Conservation (phyloP, 2,329 filamentous ascomycete species). For the Diaporthe longicolla region DNA sequence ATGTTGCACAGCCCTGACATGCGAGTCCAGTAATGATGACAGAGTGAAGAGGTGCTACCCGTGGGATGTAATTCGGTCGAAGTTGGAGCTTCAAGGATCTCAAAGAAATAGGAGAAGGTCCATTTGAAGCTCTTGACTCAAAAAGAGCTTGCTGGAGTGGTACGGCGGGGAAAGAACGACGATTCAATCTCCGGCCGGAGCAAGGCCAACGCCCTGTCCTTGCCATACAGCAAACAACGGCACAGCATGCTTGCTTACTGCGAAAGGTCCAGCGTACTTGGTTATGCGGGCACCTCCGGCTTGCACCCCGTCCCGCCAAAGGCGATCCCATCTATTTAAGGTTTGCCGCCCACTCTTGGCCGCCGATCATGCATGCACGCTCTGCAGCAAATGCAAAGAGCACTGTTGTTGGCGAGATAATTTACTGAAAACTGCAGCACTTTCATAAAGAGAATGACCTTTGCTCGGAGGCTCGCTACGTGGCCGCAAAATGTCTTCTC, state of each 20-base stretch:
- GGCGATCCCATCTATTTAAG: constrained; percentile 11
- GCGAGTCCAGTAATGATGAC: background rate
- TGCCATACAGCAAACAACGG: background rate
- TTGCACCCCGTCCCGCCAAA: constrained; percentile 1
- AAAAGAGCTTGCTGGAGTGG: background rate
- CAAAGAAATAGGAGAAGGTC: background rate
- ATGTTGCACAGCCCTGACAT: background rate
- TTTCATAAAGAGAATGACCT: no score
- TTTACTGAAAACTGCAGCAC: no score
- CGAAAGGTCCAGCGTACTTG: background rate
- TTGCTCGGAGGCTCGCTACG: no score
- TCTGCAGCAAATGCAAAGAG: background rate
- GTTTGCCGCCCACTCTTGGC: constrained; percentile 4
- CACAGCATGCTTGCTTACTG: background rate
- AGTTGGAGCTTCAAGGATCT: no score
- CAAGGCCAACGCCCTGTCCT: background rate
- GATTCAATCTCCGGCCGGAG: constrained; percentile 1
- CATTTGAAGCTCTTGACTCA: background rate
- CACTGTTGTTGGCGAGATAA: background rate
- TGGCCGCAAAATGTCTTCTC: no score
- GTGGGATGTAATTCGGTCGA: no score
- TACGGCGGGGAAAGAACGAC: constrained; percentile 11
- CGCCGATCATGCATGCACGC: background rate
- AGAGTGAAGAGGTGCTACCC: background rate
- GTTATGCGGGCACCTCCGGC: background rate